These are phyloP conservation scores for Brassica incana DNA, from an alignment of 345 rosid species.

Conservation along the genomic window DNA sequence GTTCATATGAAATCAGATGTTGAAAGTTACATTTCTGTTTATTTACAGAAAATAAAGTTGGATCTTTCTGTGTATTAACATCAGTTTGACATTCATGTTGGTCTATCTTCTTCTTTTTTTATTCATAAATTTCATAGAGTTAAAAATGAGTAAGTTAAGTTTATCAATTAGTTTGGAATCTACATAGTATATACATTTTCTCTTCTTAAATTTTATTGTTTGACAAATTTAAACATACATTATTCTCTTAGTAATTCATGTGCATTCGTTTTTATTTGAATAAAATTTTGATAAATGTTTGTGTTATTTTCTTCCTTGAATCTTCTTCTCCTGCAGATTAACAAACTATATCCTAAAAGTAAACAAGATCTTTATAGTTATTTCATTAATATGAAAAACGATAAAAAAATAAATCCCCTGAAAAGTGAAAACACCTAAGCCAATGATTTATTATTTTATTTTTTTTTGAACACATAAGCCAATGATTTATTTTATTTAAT, in stretches of 20 bases:
- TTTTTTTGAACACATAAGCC: neutral
- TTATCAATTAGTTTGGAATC: conserved; percentile 18
- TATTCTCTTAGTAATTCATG: neutral
- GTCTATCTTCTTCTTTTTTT: neutral
- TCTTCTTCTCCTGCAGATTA: conserved; percentile 13
- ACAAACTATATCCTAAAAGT: neutral
- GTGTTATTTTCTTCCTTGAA: neutral
- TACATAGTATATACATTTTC: neutral
- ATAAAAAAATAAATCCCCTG: conserved; percentile 16
- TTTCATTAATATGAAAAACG: neutral
- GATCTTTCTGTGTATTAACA: neutral
- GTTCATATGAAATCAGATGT: neutral
- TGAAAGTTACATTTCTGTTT: conserved; percentile 42
- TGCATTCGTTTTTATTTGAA: neutral
- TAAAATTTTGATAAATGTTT: neutral
- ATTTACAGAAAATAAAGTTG: neutral
- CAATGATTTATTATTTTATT: neutral
- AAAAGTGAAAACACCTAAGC: conserved; percentile 7
- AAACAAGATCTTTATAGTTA: neutral
- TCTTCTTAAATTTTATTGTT: neutral
- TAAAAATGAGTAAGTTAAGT: neutral
- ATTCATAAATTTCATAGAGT: neutral
- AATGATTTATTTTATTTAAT: neutral
- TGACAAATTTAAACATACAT: neutral
- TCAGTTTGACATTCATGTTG: neutral